A percentile compares a stretch with the other conserved stretches of the same genome.
phyloP scores from a whole-genome alignment of 2,329 filamentous ascomycete species.

The Colletotrichum truncatum region DNA sequence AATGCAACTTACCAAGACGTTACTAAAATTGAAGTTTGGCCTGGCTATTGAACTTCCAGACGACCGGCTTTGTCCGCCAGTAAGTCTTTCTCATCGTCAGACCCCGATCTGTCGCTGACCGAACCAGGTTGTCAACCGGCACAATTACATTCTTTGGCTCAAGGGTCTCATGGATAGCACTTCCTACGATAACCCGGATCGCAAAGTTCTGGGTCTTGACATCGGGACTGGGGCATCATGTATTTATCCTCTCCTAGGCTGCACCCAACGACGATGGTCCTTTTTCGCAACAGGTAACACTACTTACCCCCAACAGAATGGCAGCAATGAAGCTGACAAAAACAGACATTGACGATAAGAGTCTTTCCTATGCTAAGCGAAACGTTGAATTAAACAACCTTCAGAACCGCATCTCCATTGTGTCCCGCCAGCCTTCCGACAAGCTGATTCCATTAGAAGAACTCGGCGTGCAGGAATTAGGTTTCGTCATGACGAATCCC shows the following conservation, averaged over 20 bases:
- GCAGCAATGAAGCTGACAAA: not conserved
- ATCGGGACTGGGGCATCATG: constrained; percentile 91
- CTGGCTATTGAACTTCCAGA: constrained; percentile 75
- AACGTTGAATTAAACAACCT: constrained; percentile 77
- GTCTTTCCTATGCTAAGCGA: constrained; percentile 68
- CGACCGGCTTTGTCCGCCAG: constrained; percentile 87
- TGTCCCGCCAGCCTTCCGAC: constrained; percentile 61
- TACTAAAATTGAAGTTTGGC: constrained; percentile 80
- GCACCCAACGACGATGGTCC: constrained; percentile 75
- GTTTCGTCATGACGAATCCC: constrained; percentile 94
- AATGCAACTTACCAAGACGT: constrained; percentile 81
- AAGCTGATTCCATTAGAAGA: constrained; percentile 71
- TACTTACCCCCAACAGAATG: not conserved
- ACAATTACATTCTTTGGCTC: constrained; percentile 93
- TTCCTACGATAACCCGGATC: constrained; percentile 54
- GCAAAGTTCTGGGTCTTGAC: constrained; percentile 77
- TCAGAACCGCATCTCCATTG: constrained; percentile 69
- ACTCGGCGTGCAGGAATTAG: constrained; percentile 60
- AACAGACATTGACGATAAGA: constrained; percentile 79
- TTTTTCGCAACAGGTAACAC: constrained; percentile 70
- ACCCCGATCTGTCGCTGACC: constrained; percentile 4
- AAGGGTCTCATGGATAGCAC: constrained; percentile 82
- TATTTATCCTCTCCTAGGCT: constrained; percentile 89
- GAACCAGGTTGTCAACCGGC: constrained; percentile 68
- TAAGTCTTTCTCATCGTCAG: constrained; percentile 49